Evolutionary conservation across 169 alveolate species (phyloP).

Genomic region (Plasmodium gallinaceum): DNA sequence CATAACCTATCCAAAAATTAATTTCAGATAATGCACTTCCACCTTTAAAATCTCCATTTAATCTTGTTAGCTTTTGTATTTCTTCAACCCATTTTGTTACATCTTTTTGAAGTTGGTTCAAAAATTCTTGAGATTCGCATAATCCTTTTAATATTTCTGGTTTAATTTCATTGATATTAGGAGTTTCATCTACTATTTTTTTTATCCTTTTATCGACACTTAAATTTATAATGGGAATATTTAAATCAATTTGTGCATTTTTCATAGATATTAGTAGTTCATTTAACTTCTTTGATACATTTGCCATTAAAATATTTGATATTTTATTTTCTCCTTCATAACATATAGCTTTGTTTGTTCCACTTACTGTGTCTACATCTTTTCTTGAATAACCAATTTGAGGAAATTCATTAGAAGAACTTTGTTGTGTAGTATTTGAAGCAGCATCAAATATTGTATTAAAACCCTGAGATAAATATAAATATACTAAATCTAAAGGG

Average conservation of each 20-base stretch:
- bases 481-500: constrained; percentile 73
- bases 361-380: constrained; percentile 24
- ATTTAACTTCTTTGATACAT: constrained; percentile 82
- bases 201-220: constrained; percentile 90
- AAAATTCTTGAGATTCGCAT: constrained; percentile 76
- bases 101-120: constrained; percentile 83
- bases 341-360: constrained; percentile 10
- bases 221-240: constrained; percentile 93
- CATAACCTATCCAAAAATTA: constrained; percentile 91
- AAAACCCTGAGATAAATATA: constrained; percentile 77
- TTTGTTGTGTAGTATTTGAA: constrained; percentile 24
- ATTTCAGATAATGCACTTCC: constrained; percentile 89
- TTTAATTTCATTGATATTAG: constrained; percentile 76
- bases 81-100: constrained; percentile 89
- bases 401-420: background rate
- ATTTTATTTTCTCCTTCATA: constrained; percentile 74
- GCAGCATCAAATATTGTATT: constrained; percentile 78
- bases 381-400: constrained; percentile 29
- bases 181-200: constrained; percentile 86
- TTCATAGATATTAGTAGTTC: constrained; percentile 93
- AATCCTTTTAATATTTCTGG: constrained; percentile 33
- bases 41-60: constrained; percentile 84
- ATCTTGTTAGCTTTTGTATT: constrained; percentile 85
- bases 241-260: constrained; percentile 93
- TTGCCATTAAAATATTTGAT: constrained; percentile 66